Base-by-base conservation (phyloP, 257 asterid species). In the Penstemon eatonii region DNA sequence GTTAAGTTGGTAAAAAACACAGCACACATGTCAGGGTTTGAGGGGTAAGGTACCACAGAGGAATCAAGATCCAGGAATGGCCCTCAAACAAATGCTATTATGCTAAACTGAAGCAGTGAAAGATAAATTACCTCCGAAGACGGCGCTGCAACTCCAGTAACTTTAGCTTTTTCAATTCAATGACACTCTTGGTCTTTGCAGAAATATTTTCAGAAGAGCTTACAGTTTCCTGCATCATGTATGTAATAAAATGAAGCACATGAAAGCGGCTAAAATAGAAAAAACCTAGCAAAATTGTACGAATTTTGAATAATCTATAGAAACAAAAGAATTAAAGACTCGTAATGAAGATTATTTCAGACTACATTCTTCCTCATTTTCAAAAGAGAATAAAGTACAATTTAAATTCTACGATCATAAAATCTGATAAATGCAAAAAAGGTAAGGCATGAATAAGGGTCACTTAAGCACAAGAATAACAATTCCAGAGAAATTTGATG, bases 111-210 rank as follows among this genome's bases (percentile, higher is more conserved):
- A 56, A 67, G 50, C 73, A 69, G 70, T 25, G 33, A 57, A 60
- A 43, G 53, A 69, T 56, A 56, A 53, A 76, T 64, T 77, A 88
- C 99, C 97, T 85, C 60, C 99, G 88, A 79, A 94, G 89, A 40
- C 84, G 87, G 18, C 93, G 91, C 79, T 94, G 99, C 81, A 94
- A 83, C 75, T 87, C 96, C 84, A 94, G 83, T 86, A 94, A 79
- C 88, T 94, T 96, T 65, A 94, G 94, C 84, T 94, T 91, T 80
- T 94, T 94, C 87, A 91, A 70, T 73, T 94, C 99, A 79, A 94
- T 94, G 64, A 94, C 96, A 78, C 97, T 94, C 81, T 82, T 94
- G 13, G 99, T 94, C 81, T 94, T 94, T 11, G 96, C 96, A 71
- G 88, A 91, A 53, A 84, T 89, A 79, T 94, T 90, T 76, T 88